phyloP scores from a whole-genome alignment of 2,329 filamentous ascomycete genomes.

The Mollisiaceae sp. region DNA sequence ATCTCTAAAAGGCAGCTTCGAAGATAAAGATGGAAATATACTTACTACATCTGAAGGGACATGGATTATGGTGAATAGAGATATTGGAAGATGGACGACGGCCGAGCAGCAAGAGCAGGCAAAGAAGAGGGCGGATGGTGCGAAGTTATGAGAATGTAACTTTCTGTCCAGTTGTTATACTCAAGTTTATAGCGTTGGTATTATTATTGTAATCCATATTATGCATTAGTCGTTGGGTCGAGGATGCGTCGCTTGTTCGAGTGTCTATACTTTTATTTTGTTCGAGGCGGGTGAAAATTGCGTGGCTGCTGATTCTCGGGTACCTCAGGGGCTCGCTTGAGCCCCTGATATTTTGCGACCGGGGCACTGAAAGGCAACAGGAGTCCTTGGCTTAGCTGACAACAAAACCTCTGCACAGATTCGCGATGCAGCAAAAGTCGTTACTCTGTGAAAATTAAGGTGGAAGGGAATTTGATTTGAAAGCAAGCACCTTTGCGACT shows the following conservation, averaged over 20 bases:
- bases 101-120: conserved; percentile 13
- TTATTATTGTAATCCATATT: too few relatives aligned
- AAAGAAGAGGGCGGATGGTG: neutral
- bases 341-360: neutral
- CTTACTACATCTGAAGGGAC: conserved; percentile 25
- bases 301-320: neutral
- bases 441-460: too few relatives aligned
- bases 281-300: neutral
- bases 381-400: too few relatives aligned
- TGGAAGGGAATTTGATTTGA: too few relatives aligned
- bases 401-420: too few relatives aligned
- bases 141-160: neutral
- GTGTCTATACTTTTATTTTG: neutral
- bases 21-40: conserved; percentile 38
- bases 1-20: conserved; percentile 35
- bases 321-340: neutral
- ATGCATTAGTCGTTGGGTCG: too few relatives aligned
- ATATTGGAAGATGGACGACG: conserved; percentile 28
- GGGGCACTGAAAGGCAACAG: neutral
- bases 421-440: too few relatives aligned
- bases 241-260: too few relatives aligned
- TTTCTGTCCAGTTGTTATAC: too few relatives aligned
- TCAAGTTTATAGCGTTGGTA: neutral
- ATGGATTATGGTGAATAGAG: conserved; percentile 25
- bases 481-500: too few relatives aligned